Percentiles rank a stretch among this genome's conserved stretches.
These are phyloP conservation scores for Aspergillus haitiensis DNA, from an alignment of 495 filamentous ascomycete species.

Conservation along the genomic window DNA sequence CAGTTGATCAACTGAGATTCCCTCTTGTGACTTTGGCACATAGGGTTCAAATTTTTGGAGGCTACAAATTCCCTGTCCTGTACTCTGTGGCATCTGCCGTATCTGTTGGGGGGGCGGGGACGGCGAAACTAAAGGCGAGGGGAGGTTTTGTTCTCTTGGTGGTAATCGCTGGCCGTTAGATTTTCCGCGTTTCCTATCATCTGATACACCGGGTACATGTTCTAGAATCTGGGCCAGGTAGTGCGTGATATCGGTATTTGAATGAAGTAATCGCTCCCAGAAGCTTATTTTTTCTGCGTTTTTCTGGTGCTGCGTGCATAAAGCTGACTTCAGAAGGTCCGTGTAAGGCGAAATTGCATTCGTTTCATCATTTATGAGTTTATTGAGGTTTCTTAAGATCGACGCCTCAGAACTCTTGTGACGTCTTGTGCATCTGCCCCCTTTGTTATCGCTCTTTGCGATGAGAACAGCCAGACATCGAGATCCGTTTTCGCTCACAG, in stretches of 20 bases:
- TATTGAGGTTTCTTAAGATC: neutral
- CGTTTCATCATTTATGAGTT: neutral
- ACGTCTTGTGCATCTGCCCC: neutral
- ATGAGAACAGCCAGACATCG: neutral
- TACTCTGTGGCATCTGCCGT: neutral
- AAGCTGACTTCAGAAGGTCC: neutral
- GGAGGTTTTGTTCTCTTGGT: neutral
- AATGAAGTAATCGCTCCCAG: neutral
- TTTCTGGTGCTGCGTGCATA: constrained; percentile 1
- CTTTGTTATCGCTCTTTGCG: neutral
- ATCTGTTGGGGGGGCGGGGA: neutral
- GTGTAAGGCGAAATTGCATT: neutral
- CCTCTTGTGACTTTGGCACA: neutral
- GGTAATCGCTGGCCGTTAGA: neutral
- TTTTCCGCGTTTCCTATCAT: neutral
- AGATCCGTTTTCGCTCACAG: neutral
- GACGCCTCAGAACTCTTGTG: neutral
- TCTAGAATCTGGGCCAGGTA: neutral
- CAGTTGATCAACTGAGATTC: neutral
- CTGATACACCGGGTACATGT: neutral
- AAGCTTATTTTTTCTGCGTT: neutral
- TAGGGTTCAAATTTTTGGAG: neutral
- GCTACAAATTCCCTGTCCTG: neutral
- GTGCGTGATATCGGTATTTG: neutral
- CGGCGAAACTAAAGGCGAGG: neutral